phyloP scores from a whole-genome alignment of 768 basidiomycete species.

The Leccinum olivaceopallidum region DNA sequence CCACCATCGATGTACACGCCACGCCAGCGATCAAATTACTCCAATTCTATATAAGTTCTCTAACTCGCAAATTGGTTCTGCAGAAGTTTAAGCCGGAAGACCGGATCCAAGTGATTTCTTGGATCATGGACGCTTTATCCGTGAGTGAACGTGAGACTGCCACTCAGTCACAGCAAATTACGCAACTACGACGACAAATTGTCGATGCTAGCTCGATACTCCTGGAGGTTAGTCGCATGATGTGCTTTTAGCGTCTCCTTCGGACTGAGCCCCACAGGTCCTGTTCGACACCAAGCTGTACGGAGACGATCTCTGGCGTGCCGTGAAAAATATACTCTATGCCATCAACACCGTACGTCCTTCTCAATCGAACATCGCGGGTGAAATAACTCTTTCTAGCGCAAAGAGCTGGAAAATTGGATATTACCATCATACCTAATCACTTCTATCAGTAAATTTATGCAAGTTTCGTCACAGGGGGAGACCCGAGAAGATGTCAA shows the following conservation, averaged over 20 bases:
- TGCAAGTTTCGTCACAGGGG: slow-evolving; percentile 27
- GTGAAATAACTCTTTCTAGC: slow-evolving; percentile 38
- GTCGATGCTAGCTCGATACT: slow-evolving; percentile 52
- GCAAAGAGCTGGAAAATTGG: slow-evolving; percentile 45
- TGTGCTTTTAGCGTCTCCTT: slow-evolving; percentile 1
- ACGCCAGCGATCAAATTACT: slow-evolving; percentile 48
- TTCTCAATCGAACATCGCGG: slow-evolving; percentile 5
- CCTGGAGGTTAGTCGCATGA: slow-evolving; percentile 39
- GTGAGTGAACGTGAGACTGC: slow-evolving; percentile 36
- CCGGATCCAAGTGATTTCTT: slow-evolving; percentile 45
- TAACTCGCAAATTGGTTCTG: slow-evolving; percentile 47
- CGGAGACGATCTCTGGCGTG: slow-evolving; percentile 23
- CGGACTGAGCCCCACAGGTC: slow-evolving; percentile 13
- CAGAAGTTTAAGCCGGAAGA: slow-evolving; percentile 45
- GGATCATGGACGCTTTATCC: slow-evolving; percentile 45
- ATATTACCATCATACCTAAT: slow-evolving; percentile 41
- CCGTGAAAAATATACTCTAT: slow-evolving; percentile 23
- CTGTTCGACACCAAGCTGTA: slow-evolving; percentile 29
- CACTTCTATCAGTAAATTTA: slow-evolving; percentile 34
- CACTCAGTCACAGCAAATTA: slow-evolving; percentile 29
- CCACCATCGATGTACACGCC: slow-evolving; percentile 43
- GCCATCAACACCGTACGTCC: slow-evolving; percentile 29
- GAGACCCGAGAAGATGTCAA: slow-evolving; percentile 21
- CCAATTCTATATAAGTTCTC: slow-evolving; percentile 49
- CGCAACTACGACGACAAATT: slow-evolving; percentile 45